A percentile compares a stretch with the other conserved stretches of the same genome.
Conservation (phyloP, 805 yeast species). For the Scheffersomyces lignosus region DNA sequence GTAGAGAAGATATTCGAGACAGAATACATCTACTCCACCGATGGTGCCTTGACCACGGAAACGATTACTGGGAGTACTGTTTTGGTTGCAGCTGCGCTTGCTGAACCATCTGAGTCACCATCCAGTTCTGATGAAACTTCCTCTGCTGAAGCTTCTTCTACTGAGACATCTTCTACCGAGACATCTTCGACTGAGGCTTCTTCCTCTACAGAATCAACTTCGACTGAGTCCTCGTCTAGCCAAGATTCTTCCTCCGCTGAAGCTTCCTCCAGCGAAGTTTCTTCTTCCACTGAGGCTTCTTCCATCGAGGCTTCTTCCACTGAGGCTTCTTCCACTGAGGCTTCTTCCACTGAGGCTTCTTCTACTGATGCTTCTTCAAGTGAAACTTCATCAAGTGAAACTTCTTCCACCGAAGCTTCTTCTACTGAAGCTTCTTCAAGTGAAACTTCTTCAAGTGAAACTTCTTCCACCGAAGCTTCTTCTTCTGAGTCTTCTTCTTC, state of each 20-base stretch:
- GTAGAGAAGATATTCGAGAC: conserved; percentile 27
- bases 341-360: too few species aligned
- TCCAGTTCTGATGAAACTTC: conserved; percentile 7
- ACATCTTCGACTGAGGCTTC: conserved; percentile 1
- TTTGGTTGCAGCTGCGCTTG: conserved; percentile 4
- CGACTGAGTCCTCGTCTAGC: background rate
- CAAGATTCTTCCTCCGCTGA: conserved; percentile 3
- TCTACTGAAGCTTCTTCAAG: too few species aligned
- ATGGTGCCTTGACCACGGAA: conserved; percentile 31
- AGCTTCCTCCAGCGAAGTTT: too few species aligned
- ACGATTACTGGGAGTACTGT: conserved; percentile 18
- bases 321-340: too few species aligned
- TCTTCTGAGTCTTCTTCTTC: too few species aligned
- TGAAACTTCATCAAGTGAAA: too few species aligned
- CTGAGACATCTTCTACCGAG: background rate
- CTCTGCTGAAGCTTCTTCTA: conserved; percentile 5
- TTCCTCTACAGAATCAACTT: background rate
- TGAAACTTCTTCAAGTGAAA: too few species aligned
- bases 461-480: too few species aligned
- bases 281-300: too few species aligned
- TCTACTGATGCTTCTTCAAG: too few species aligned
- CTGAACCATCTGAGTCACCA: conserved; percentile 3
- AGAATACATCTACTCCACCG: conserved; percentile 30
- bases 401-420: too few species aligned
- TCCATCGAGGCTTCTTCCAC: too few species aligned